A percentile compares a stretch with the other conserved stretches of the same genome.
phyloP scores from a whole-genome alignment of 352 stramenopile genomes.

The Phytophthora sp. region DNA sequence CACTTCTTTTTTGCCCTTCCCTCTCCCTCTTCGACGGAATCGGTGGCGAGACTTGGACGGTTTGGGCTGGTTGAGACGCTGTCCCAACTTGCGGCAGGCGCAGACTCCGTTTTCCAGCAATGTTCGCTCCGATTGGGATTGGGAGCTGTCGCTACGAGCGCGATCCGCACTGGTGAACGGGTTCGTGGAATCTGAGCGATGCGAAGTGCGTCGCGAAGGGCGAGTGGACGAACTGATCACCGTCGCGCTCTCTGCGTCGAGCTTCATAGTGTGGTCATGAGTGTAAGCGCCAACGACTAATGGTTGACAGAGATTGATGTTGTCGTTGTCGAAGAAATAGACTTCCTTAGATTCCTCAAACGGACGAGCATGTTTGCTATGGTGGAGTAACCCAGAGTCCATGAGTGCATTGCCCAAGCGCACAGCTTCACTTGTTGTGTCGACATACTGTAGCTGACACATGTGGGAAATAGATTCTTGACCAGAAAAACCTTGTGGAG shows the following conservation, averaged over 20 bases:
- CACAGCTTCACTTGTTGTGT: conserved; percentile 46
- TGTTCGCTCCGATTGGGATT: conserved; percentile 50
- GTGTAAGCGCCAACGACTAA: conserved; percentile 39
- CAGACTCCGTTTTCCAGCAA: conserved; percentile 55
- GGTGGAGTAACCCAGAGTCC: conserved; percentile 62
- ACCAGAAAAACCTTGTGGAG: conserved; percentile 46
- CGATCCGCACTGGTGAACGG: conserved; percentile 32
- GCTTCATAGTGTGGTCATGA: conserved; percentile 1
- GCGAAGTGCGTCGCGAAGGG: conserved; percentile 32
- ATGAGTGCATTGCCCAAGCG: conserved; percentile 73
- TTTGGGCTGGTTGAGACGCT: conserved; percentile 56
- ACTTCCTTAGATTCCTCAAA: conserved; percentile 48
- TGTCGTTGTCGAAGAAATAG: conserved; percentile 60
- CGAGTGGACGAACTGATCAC: conserved; percentile 26
- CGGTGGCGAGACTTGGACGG: conserved; percentile 36
- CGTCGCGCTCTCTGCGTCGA: conserved; percentile 28
- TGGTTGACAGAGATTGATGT: conserved; percentile 59
- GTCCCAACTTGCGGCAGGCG: conserved; percentile 60
- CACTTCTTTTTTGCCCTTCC: conserved; percentile 31
- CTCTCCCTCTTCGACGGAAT: conserved; percentile 46
- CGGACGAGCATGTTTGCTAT: conserved; percentile 53
- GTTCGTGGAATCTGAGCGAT: conserved; percentile 52
- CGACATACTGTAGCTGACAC: conserved; percentile 50
- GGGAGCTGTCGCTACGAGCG: conserved; percentile 32
- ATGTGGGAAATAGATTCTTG: conserved; percentile 49